A percentile compares a stretch with the other conserved stretches of the same genome.
These are phyloP conservation scores for Starmerella vitae DNA, from an alignment of 805 yeast species.

Conservation along the genomic window DNA sequence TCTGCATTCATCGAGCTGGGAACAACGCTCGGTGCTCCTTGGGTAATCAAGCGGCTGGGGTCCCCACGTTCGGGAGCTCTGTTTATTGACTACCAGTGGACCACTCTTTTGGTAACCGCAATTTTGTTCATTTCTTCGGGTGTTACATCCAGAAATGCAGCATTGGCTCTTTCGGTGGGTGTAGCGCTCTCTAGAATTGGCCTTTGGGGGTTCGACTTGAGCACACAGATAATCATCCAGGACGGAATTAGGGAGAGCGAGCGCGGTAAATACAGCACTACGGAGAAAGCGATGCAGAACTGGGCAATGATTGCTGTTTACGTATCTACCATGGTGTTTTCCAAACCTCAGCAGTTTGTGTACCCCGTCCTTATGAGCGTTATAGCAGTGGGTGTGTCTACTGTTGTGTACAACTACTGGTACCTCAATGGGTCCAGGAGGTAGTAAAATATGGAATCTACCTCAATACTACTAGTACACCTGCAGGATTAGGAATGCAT, in stretches of 20 bases:
- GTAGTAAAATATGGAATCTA: too few relatives aligned
- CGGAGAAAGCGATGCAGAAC: constrained; percentile 15
- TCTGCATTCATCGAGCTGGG: constrained; percentile 28
- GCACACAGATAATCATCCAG: constrained; percentile 28
- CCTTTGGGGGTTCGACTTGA: constrained; percentile 33
- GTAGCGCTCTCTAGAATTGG: constrained; percentile 29
- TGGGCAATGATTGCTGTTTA: constrained; percentile 12
- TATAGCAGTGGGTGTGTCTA: constrained; percentile 8
- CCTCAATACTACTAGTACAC: too few relatives aligned
- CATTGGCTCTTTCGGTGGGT: constrained; percentile 20
- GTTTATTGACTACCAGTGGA: constrained; percentile 26
- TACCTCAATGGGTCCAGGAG: too few relatives aligned
- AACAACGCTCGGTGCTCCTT: constrained; percentile 28
- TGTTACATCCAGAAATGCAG: constrained; percentile 3
- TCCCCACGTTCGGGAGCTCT: constrained; percentile 26
- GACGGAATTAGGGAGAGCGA: constrained; percentile 26
- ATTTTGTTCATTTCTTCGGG: constrained; percentile 3
- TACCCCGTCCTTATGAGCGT: constrained; percentile 13
- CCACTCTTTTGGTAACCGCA: constrained; percentile 23
- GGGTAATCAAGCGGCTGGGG: constrained; percentile 18
- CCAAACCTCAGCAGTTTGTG: constrained; percentile 10
- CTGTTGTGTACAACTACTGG: constrained; percentile 6
- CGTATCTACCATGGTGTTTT: constrained; percentile 12
- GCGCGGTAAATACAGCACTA: constrained; percentile 28
- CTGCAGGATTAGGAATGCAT: not conserved